Evolutionary conservation across 2,329 filamentous ascomycete genomes (phyloP).

Genomic region (Ophiostoma fasciatum): DNA sequence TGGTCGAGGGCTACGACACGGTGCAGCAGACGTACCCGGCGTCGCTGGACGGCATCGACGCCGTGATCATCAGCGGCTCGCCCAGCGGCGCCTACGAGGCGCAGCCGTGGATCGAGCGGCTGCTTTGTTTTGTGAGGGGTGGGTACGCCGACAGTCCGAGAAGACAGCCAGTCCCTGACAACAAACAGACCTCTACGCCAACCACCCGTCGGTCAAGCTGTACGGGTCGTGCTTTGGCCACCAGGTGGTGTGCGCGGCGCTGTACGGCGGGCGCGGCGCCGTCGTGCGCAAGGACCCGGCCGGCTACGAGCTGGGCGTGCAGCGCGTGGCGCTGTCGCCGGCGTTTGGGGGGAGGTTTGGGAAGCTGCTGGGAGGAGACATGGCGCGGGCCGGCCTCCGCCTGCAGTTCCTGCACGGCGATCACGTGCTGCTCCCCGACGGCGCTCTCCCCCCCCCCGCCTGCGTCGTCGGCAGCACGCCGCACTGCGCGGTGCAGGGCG

Average conservation of each 20-base stretch:
- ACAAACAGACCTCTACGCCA: conserved; percentile 15
- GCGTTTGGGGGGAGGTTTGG: conserved; percentile 12
- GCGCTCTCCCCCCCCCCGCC: conserved; percentile 8
- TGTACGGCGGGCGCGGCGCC: conserved; percentile 18
- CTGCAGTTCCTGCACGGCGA: conserved; percentile 25
- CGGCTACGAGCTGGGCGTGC: conserved; percentile 20
- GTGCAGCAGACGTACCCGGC: conserved; percentile 16
- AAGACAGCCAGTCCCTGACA: too few relatives aligned
- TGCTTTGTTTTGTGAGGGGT: conserved; percentile 13
- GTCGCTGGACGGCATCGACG: conserved; percentile 17
- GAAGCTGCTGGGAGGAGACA: neutral
- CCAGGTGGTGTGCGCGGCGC: conserved; percentile 23
- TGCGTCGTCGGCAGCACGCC: conserved; percentile 13
- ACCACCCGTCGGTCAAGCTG: conserved; percentile 19
- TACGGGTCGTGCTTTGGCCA: conserved; percentile 30
- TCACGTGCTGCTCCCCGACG: conserved; percentile 13
- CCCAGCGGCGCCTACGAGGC: conserved; percentile 19
- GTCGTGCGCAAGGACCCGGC: conserved; percentile 15
- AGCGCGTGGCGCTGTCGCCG: conserved; percentile 14
- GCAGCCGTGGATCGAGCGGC: conserved; percentile 12
- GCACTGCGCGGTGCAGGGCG: conserved; percentile 23
- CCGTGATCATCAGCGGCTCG: conserved; percentile 25
- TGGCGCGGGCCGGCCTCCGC: conserved; percentile 7
- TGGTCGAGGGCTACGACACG: neutral
- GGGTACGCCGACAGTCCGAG: too few relatives aligned